Evolutionary conservation across 2,329 filamentous ascomycete species (phyloP).

Genomic region (Fusarium sp.): DNA sequence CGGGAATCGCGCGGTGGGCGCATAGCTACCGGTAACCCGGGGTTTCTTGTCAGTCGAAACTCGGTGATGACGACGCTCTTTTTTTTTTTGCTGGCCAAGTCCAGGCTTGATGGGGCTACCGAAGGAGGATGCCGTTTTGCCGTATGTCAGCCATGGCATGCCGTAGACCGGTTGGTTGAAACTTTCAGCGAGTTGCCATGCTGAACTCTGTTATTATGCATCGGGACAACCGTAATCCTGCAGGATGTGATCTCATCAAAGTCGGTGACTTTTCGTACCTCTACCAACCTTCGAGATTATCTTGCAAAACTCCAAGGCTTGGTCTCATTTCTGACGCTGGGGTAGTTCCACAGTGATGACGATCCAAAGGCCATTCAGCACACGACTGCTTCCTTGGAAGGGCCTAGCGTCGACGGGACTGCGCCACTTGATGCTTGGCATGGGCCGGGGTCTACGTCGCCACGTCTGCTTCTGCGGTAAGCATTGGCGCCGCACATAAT

Average conservation of each 20-base stretch:
- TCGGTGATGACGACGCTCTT: slow-evolving; percentile 24
- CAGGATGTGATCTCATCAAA: not conserved
- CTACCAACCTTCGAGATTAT: not conserved
- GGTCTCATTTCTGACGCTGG: slow-evolving; percentile 32
- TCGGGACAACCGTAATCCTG: not conserved
- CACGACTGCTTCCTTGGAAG: slow-evolving; percentile 23
- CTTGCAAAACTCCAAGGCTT: slow-evolving; percentile 3
- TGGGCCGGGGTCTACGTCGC: not conserved
- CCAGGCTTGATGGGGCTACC: slow-evolving; percentile 14
- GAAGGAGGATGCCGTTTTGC: slow-evolving; percentile 1
- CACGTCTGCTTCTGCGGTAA: not conserved
- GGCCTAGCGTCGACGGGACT: slow-evolving; percentile 20
- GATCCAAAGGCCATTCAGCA: slow-evolving; percentile 18
- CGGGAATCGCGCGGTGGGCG: not conserved
- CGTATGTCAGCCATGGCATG: not conserved
- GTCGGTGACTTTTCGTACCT: not conserved
- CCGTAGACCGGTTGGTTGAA: not conserved
- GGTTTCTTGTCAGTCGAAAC: not conserved
- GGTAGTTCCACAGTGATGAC: slow-evolving; percentile 5
- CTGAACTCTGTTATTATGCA: not conserved
- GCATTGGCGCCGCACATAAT: slow-evolving; percentile 20
- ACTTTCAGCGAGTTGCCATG: not conserved
- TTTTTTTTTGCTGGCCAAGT: not conserved
- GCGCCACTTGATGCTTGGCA: slow-evolving; percentile 8
- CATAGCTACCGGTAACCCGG: not conserved